Evolutionary conservation across 2,329 filamentous ascomycete genomes (phyloP).

Genomic region (Colletotrichum aenigma): DNA sequence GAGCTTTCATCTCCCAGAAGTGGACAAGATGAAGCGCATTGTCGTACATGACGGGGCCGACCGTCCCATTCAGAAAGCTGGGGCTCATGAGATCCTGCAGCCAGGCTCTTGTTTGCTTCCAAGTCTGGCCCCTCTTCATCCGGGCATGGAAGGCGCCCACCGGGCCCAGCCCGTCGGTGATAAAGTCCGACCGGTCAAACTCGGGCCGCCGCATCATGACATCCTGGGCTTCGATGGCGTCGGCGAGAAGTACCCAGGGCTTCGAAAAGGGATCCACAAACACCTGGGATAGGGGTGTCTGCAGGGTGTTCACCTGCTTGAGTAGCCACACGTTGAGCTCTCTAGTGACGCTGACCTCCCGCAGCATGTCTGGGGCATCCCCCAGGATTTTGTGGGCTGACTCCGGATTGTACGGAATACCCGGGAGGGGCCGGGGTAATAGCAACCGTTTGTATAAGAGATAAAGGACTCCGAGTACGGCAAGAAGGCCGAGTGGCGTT

Average conservation of each 20-base stretch:
- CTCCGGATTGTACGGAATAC: background rate
- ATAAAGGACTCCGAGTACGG: background rate
- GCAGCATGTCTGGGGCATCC: background rate
- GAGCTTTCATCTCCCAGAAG: background rate
- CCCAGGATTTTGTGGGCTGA: background rate
- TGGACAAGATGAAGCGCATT: background rate
- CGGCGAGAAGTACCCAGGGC: conserved; percentile 48
- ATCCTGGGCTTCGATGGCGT: conserved; percentile 37
- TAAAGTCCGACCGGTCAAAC: conserved; percentile 38
- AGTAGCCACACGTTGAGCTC: background rate
- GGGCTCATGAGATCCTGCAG: conserved; percentile 40
- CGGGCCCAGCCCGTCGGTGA: conserved; percentile 20
- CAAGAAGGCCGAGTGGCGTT: background rate
- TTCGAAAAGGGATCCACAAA: conserved; percentile 46
- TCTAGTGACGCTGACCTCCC: background rate
- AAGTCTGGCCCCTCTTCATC: conserved; percentile 30
- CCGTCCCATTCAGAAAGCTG: conserved; percentile 30
- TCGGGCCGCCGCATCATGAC: conserved; percentile 47
- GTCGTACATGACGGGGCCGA: background rate
- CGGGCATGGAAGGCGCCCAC: conserved; percentile 35
- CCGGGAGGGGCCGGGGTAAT: background rate
- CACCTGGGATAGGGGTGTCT: conserved; percentile 48
- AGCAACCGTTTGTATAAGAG: background rate
- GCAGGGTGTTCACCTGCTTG: conserved; percentile 25
- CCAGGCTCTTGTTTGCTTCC: conserved; percentile 33